Conservation (phyloP, 345 rosid species). For the Hevea brasiliensis region DNA sequence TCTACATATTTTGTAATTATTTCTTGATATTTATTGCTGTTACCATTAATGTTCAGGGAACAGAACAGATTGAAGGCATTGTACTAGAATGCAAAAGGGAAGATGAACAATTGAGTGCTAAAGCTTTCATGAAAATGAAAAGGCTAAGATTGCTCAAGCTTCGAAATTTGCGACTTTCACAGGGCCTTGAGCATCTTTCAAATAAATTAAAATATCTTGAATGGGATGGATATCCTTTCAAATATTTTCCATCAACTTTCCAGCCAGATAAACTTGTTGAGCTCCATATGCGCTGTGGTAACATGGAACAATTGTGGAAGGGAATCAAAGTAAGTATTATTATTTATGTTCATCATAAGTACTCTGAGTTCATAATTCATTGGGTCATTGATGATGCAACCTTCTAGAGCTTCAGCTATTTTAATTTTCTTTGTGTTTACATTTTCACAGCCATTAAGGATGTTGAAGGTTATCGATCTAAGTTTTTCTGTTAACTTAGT, state of each 20-base stretch:
- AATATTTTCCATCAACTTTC: constrained; percentile 8
- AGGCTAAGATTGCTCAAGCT: constrained; percentile 15
- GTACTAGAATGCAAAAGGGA: neutral
- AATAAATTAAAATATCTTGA: constrained; percentile 14
- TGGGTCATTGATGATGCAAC: neutral
- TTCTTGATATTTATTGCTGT: neutral
- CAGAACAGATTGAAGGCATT: constrained; percentile 19
- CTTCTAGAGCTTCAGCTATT: neutral
- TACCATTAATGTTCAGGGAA: constrained; percentile 11
- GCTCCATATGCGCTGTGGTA: constrained; percentile 9
- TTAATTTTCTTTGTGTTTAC: neutral
- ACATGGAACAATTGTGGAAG: constrained; percentile 7
- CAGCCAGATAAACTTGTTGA: constrained; percentile 16
- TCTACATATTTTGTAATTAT: neutral
- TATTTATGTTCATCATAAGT: too few species aligned
- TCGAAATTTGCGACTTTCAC: neutral
- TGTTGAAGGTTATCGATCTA: too few species aligned
- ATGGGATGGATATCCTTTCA: constrained; percentile 14
- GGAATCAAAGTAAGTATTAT: constrained; percentile 11
- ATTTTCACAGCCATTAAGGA: neutral
- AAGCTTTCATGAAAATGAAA: constrained; percentile 6
- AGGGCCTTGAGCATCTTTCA: neutral
- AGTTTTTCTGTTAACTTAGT: neutral
- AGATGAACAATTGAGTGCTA: neutral
- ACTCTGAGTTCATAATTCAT: too few species aligned